Evolutionary conservation across 768 basidiomycete species (phyloP), one percentile per base, ranked within the genome.

Genomic region (Tulasnella sp.): DNA sequence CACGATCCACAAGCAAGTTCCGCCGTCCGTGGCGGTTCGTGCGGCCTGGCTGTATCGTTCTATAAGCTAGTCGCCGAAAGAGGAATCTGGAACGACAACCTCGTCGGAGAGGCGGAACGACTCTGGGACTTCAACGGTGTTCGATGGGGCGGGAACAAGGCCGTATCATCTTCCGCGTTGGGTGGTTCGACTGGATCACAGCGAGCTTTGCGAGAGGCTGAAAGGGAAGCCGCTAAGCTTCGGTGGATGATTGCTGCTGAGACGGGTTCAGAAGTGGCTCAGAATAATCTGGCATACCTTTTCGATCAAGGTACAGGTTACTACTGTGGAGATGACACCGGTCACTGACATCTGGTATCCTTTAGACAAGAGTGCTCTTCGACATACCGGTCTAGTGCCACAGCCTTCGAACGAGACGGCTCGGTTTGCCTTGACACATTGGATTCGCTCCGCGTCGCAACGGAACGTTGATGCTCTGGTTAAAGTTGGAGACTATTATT

Each of bases 401-500:
- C 90, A 89, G n/a, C 92, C 93, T 9, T 94, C 93, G 22, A 96
- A 94, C 78, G 92, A 93, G 78, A 94, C 94, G 5, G 96, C 96
- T 4, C 89, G 90, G 60, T 88, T 95, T 11, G 97, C 96, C 0
- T 87, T 99, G 75, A 94, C 93, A 0, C 95, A 97, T 84, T 99
- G 97, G 97, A 95, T 92, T 40, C 92, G 98, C 20, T 96, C 97
- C 3, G 96, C 97, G 12, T 92, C 91, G 2, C 98, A 99, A 85
- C 92, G 93, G 78, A 97, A 99, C 83, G 90, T 98, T n/a, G 98
- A 99, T 84, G 93, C 98, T 16, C 89, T 99, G 80, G 96, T 99
- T 81, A 99, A 98, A 89, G 96, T 98, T 6, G 98, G 96, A 54
- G 98, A 99, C 85, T 98, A 98, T 85, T 97, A 97, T 86, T 98